Evolutionary conservation across 768 basidiomycete species (phyloP).

Genomic region (Floccularia luteovirens): DNA sequence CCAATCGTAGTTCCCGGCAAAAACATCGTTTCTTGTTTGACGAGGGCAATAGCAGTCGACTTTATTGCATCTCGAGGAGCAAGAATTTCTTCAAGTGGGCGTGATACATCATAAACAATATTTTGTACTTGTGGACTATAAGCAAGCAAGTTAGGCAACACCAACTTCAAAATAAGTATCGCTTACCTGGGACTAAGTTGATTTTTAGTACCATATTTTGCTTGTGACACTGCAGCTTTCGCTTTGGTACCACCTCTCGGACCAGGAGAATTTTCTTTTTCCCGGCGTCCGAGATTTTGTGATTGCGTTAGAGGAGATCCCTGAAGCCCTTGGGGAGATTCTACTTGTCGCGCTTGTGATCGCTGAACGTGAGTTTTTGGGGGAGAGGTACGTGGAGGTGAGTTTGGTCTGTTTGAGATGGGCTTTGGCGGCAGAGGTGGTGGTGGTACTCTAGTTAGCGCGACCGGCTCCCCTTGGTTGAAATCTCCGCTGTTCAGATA

Average conservation of each 20-base stretch:
- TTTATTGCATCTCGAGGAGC: conserved; percentile 72
- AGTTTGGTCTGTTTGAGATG: conserved; percentile 32
- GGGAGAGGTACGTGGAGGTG: conserved; percentile 60
- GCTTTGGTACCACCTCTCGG: conserved; percentile 39
- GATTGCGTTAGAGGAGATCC: conserved; percentile 15
- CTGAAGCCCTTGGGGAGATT: conserved; percentile 42
- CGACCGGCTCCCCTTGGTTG: conserved; percentile 32
- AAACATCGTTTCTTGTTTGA: conserved; percentile 80
- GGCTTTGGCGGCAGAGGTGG: conserved; percentile 62
- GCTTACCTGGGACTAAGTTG: conserved; percentile 54
- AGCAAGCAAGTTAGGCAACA: background rate
- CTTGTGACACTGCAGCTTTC: conserved; percentile 27
- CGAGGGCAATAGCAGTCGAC: conserved; percentile 85
- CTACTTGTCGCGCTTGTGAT: conserved; percentile 39
- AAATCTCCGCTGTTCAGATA: conserved; percentile 36
- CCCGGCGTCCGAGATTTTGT: conserved; percentile 30
- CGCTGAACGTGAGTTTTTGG: conserved; percentile 52
- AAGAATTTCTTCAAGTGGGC: conserved; percentile 65
- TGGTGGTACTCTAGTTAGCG: conserved; percentile 41
- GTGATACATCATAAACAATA: conserved; percentile 71
- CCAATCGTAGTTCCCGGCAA: conserved; percentile 84
- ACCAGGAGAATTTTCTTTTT: conserved; percentile 68
- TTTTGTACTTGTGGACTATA: conserved; percentile 58
- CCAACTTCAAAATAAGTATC: background rate
- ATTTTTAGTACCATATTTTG: conserved; percentile 36